These are phyloP conservation scores for Bonnemaisonia californica DNA, from an alignment of 31 red algal genomes.

Conservation along the genomic window DNA sequence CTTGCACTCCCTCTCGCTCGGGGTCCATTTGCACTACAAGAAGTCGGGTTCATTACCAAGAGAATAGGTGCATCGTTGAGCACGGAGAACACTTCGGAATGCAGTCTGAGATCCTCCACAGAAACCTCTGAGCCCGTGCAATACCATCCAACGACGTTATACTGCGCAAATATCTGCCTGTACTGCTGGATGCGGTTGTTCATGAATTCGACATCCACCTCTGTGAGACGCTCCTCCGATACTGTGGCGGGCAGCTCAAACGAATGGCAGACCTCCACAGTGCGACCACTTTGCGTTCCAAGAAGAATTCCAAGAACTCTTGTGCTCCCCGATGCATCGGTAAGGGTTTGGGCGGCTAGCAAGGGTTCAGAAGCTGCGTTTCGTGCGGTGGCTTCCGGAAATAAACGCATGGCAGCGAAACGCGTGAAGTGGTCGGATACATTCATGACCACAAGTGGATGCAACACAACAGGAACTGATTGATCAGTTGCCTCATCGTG, in stretches of 20 bases:
- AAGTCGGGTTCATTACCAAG: conserved; percentile 55
- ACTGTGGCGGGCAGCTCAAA: conserved; percentile 58
- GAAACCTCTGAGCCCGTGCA: conserved; percentile 48
- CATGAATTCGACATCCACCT: conserved; percentile 59
- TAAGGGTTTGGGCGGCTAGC: conserved; percentile 24
- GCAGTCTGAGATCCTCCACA: conserved; percentile 53
- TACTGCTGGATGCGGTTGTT: conserved; percentile 67
- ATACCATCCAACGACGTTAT: conserved; percentile 79
- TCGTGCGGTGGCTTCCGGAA: conserved; percentile 34
- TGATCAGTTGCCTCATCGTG: conserved; percentile 35
- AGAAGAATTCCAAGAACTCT: conserved; percentile 65
- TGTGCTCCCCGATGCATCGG: conserved; percentile 24
- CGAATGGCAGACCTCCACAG: conserved; percentile 75
- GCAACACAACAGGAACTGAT: conserved; percentile 47
- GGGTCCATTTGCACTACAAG: not conserved
- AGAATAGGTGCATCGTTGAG: conserved; percentile 69
- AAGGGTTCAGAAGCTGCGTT: conserved; percentile 8
- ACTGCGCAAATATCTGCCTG: conserved; percentile 65
- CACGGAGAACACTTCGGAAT: conserved; percentile 57
- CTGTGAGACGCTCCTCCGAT: conserved; percentile 30
- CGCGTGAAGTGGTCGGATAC: conserved; percentile 77
- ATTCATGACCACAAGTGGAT: conserved; percentile 77
- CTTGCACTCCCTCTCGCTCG: not conserved
- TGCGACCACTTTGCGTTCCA: conserved; percentile 65
- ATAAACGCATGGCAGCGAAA: conserved; percentile 56